Evolutionary conservation across 176 grass and related monocot genomes (phyloP), one percentile per base, ranked within the genome.

Genomic region (Paspalum vaginatum): DNA sequence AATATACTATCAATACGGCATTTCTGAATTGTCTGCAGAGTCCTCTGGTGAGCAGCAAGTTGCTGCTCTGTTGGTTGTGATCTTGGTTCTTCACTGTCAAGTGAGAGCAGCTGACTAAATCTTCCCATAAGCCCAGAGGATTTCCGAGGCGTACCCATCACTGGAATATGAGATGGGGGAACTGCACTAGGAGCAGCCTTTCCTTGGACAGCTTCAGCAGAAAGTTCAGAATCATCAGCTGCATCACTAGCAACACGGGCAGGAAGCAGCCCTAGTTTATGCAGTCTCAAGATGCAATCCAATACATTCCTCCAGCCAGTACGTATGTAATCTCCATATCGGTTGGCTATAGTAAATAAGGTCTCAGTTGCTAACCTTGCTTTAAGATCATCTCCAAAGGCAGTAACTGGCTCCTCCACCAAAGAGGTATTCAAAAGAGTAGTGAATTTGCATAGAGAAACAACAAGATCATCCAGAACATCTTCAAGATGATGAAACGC

Each of bases 91-190:
- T 99, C 97, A n/a, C 91, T 93, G 52, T 99, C 97, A 78, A 99
- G 93, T 40, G 93, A 99, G 50, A 99, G 81, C 14, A 99, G 87
- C 83, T 99, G 97, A 78, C 86, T 96, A 91, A 99, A 99, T 76
- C 97, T 95, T 20, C 97, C 97, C 93, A 99, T 99, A 60, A 99
- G 85, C 32, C 97, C 97, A 72, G 97, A 99, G 10, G 97, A 99
- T 79, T 92, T 95, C 37, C 93, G 88, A 76, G 97, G 90, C 0
- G 93, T 95, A 38, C 93, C 97, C 79, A 99, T 91, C 27, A 85
- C 89, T 76, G 91, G 97, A 91, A 93, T 75, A 82, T 99, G 90
- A 88, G 88, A 87, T 51, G 90, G 78, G 79, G 90, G 83, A 80
- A 99, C 61, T 73, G 93, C 84, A 77, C 72, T 96, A 76, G 90